Evolutionary conservation across 1,284 basidiomycete genomes (phyloP), one percentile per base, ranked within the genome.

Genomic region (Pascua sp.): DNA sequence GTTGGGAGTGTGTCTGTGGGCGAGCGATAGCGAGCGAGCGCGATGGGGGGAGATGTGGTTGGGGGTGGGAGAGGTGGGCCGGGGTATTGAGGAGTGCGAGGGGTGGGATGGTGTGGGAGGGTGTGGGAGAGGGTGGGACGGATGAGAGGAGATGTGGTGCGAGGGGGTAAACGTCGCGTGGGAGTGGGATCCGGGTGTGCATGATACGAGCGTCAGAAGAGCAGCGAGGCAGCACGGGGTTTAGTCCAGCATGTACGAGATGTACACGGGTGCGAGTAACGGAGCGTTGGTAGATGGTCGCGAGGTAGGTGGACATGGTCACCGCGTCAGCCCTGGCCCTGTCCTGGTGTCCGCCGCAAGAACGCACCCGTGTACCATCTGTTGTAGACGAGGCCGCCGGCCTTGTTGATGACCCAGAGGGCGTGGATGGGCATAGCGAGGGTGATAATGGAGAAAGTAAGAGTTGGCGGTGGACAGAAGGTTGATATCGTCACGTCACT

Each of bases 311-410:
- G 16, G 41, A 11, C 24, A n/a, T 4, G 12, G 32, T 17, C 24
- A 32, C n/a, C n/a, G n/a, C n/a, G n/a, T n/a, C n/a, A n/a, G n/a
- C n/a, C n/a, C n/a, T n/a, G n/a, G 24, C 24, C 24, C 24, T 4
- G 24, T 32, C 24, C 24, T 32, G 24, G 24, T 10, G 24, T n/a
- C 16, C 8, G 16, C 39, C 42, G 16, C 42, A 53, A 36, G 45
- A 4, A 77, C 81, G 58, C 62, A 89, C 92, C 89, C 78, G 87
- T 85, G 73, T 95, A 94, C 69, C 87, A 91, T 59, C 90, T 84
- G 68, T 94, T 90, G 78, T 94, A 98, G 58, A 98, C 89, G 43
- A 98, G 84, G 15, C 95, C 96, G 32, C 95, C 95, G 15, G 96
- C 96, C 80, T 98, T 98, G 80, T 98, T 98, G 73, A 98, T 97